Evolutionary conservation across 306 rosid species (phyloP).

Genomic region (Trifolium fragiferum): DNA sequence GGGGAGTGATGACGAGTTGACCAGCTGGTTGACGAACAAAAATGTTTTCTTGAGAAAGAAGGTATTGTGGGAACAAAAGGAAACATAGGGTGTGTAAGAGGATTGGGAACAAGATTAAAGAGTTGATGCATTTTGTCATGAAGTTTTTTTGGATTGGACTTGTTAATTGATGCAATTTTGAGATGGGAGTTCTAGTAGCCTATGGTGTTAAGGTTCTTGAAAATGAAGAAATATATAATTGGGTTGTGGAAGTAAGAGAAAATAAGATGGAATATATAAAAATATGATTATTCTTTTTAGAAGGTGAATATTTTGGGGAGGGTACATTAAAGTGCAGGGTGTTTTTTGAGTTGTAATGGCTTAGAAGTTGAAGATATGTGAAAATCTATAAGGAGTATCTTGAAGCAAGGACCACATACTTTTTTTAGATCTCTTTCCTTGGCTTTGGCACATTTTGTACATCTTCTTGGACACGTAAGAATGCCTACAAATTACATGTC

Average conservation of each 20-base stretch:
- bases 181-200: neutral
- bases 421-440: neutral
- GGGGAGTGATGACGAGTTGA: constrained; percentile 43
- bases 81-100: constrained; percentile 40
- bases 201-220: neutral
- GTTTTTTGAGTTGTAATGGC: neutral
- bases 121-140: constrained; percentile 9
- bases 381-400: neutral
- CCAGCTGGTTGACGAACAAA: constrained; percentile 51
- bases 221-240: constrained; percentile 10
- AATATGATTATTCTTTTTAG: neutral
- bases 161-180: constrained; percentile 6
- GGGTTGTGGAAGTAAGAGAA: neutral
- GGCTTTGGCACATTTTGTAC: neutral
- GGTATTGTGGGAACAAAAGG: constrained; percentile 42
- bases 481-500: constrained; percentile 7
- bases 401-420: constrained; percentile 13
- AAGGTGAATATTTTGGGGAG: constrained; percentile 5
- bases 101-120: constrained; percentile 26
- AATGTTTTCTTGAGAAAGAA: constrained; percentile 32
- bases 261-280: constrained; percentile 12
- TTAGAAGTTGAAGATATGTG: constrained; percentile 13
- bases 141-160: constrained; percentile 13
- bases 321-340: neutral
- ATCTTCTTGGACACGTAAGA: constrained; percentile 12